Evolutionary conservation across 495 filamentous ascomycete genomes (phyloP).

Genomic region (Coniosporium apollinis): DNA sequence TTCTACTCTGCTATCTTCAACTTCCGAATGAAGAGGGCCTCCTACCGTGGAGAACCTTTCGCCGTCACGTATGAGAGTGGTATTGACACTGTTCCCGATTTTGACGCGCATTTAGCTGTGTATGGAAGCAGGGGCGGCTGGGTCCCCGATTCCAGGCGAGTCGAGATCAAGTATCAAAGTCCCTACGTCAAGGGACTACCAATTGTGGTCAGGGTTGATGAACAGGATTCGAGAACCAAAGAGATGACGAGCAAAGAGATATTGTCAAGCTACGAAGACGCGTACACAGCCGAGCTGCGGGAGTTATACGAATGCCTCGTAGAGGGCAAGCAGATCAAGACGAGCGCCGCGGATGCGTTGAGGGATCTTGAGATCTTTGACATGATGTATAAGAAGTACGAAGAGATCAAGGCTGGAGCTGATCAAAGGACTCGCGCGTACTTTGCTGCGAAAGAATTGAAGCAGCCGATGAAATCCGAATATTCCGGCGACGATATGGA

Average conservation of each 20-base stretch:
- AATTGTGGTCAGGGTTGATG: slow-evolving; percentile 32
- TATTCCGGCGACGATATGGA: too few relatives aligned
- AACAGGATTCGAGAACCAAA: slow-evolving; percentile 24
- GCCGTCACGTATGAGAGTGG: slow-evolving; percentile 39
- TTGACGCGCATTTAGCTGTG: slow-evolving; percentile 39
- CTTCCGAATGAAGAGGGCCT: slow-evolving; percentile 10
- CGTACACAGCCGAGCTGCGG: slow-evolving; percentile 33
- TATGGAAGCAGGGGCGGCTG: too few relatives aligned
- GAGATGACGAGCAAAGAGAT: slow-evolving; percentile 17
- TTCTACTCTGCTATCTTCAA: slow-evolving; percentile 34
- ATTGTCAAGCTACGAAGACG: slow-evolving; percentile 32
- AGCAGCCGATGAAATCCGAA: too few relatives aligned
- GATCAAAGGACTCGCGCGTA: too few relatives aligned
- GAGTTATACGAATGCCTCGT: slow-evolving; percentile 31
- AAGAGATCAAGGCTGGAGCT: too few relatives aligned
- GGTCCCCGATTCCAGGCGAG: slow-evolving; percentile 31
- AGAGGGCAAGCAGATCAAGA: slow-evolving; percentile 29
- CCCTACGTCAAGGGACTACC: slow-evolving; percentile 33
- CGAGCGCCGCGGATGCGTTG: slow-evolving; percentile 31
- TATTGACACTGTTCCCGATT: slow-evolving; percentile 33
- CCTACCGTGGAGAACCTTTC: slow-evolving; percentile 23
- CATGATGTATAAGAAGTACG: slow-evolving; percentile 14
- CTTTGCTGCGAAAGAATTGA: too few relatives aligned
- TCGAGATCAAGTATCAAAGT: slow-evolving; percentile 33
- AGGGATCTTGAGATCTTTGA: slow-evolving; percentile 31